These are phyloP conservation scores for Amniculicola lignicola DNA, from an alignment of 495 filamentous ascomycete species.

Conservation along the genomic window DNA sequence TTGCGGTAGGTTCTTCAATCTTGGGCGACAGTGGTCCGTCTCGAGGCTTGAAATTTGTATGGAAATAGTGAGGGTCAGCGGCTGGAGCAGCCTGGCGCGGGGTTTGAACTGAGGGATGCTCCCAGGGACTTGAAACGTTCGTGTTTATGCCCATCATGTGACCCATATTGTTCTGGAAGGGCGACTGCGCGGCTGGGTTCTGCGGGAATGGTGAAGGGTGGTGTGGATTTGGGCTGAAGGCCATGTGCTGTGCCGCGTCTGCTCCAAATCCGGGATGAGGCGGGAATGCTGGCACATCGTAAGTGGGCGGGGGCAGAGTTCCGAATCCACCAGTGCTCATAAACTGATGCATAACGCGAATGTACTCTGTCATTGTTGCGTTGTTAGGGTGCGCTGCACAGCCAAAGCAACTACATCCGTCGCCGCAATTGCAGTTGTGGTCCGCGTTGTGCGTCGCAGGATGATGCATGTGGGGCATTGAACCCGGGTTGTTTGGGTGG, in stretches of 20 bases:
- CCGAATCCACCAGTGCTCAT: conserved; percentile 22
- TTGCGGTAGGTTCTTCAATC: neutral
- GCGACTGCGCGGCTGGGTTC: neutral
- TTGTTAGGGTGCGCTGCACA: conserved; percentile 38
- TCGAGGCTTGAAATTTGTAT: neutral
- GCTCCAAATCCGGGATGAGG: conserved; percentile 19
- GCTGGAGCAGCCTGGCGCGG: neutral
- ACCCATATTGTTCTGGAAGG: conserved; percentile 8
- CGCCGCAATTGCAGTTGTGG: conserved; percentile 38
- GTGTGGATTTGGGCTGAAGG: neutral
- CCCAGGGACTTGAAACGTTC: conserved; percentile 1
- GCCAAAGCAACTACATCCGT: conserved; percentile 35
- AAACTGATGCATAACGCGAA: conserved; percentile 27
- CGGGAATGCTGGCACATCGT: conserved; percentile 23
- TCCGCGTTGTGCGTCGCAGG: neutral
- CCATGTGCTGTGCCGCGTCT: neutral
- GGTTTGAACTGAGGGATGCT: neutral
- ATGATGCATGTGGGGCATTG: neutral
- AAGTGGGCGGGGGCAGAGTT: conserved; percentile 13
- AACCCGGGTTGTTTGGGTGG: conserved; percentile 7
- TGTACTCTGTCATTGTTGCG: conserved; percentile 34
- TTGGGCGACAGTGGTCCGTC: neutral
- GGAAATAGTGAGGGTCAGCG: neutral
- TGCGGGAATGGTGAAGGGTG: neutral
- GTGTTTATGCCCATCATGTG: conserved; percentile 3